A percentile compares a stretch with the other conserved stretches of the same genome.
Conservation (phyloP, 2,329 filamentous ascomycete genomes). For the Phoma sp. region DNA sequence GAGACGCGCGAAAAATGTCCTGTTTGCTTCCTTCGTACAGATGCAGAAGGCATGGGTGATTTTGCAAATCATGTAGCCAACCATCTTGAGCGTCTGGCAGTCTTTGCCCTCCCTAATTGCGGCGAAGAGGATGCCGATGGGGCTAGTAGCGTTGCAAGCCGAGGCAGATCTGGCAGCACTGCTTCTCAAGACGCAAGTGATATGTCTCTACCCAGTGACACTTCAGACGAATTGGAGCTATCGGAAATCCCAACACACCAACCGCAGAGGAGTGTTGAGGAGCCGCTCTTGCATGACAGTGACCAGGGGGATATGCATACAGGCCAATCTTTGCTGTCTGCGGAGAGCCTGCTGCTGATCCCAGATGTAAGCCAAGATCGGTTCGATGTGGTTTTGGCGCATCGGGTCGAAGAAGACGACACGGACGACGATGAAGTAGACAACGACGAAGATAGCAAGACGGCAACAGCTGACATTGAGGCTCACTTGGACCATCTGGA, state of each 20-base stretch:
- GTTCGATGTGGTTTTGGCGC: conserved; percentile 24
- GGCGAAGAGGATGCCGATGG: conserved; percentile 37
- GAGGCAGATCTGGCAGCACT: conserved; percentile 28
- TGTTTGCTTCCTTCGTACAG: conserved; percentile 35
- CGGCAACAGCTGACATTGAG: conserved; percentile 13
- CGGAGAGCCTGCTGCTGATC: conserved; percentile 31
- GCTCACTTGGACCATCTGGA: conserved; percentile 24
- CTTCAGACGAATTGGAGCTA: conserved; percentile 8
- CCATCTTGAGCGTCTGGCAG: conserved; percentile 44
- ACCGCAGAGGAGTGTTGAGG: neutral
- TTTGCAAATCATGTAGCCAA: conserved; percentile 46
- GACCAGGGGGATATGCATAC: neutral
- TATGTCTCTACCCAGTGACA: conserved; percentile 25
- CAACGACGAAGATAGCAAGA: conserved; percentile 12
- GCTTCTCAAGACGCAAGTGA: conserved; percentile 26
- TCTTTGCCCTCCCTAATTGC: conserved; percentile 41
- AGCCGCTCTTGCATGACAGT: neutral
- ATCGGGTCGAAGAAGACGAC: conserved; percentile 1
- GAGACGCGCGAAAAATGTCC: conserved; percentile 42
- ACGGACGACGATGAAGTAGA: conserved; percentile 4
- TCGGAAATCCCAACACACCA: neutral
- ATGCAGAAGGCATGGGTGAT: conserved; percentile 30
- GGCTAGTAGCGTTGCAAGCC: conserved; percentile 40
- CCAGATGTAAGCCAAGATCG: conserved; percentile 32
- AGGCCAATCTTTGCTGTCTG: conserved; percentile 22